A percentile compares a stretch with the other conserved stretches of the same genome.
Evolutionary conservation across 139 green algal species (phyloP).

Genomic region (Volvox africanus): DNA sequence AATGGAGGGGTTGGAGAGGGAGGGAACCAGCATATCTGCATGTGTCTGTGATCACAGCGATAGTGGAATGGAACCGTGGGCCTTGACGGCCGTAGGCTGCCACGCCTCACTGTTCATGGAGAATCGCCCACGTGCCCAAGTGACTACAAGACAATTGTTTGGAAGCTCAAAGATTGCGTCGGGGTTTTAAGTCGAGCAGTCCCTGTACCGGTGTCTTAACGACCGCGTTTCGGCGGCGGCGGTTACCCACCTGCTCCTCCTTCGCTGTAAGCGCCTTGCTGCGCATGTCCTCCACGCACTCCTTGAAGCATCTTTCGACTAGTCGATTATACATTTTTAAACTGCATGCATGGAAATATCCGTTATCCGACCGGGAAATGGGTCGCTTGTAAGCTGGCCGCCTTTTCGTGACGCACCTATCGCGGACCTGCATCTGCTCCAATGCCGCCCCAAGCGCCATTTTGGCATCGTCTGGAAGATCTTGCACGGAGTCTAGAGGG

Average conservation of each 20-base stretch:
- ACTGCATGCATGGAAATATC: slow-evolving; percentile 59
- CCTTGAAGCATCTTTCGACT: slow-evolving; percentile 95
- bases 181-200: too few relatives aligned
- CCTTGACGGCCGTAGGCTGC: too few relatives aligned
- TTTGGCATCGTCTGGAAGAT: slow-evolving; percentile 54
- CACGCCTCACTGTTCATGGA: too few relatives aligned
- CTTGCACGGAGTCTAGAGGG: slow-evolving; percentile 43
- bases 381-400: not conserved
- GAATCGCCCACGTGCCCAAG: too few relatives aligned
- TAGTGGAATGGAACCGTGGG: too few relatives aligned
- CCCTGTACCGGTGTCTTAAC: too few relatives aligned
- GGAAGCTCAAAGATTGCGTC: too few relatives aligned
- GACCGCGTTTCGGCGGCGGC: too few relatives aligned
- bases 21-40: too few relatives aligned
- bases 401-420: slow-evolving; percentile 75
- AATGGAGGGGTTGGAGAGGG: not conserved
- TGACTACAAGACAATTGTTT: too few relatives aligned
- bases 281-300: slow-evolving; percentile 94
- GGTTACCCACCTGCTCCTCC: slow-evolving; percentile 89
- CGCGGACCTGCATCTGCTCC: slow-evolving; percentile 90
- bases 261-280: slow-evolving; percentile 90
- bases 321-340: slow-evolving; percentile 98
- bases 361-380: not conserved
- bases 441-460: slow-evolving; percentile 59
- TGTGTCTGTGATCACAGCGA: too few relatives aligned